phyloP scores from a whole-genome alignment of 768 basidiomycete genomes.

The Suillus subluteus region DNA sequence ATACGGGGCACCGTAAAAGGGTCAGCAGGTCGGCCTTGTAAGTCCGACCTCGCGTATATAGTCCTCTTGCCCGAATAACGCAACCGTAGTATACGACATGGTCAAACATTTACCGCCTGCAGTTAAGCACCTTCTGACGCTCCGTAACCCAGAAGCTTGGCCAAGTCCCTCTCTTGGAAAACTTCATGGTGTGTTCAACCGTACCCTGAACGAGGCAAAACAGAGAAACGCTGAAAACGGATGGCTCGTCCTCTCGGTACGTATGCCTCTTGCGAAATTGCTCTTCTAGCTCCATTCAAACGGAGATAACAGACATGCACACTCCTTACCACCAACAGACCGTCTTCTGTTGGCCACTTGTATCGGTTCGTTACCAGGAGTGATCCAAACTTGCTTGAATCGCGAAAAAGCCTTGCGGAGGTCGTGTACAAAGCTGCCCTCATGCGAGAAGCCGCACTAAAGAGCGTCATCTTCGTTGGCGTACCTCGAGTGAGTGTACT shows the following conservation, averaged over 20 bases:
- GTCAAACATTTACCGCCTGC: conserved; percentile 58
- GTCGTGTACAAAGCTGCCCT: conserved; percentile 76
- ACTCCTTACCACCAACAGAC: conserved; percentile 80
- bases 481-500: conserved; percentile 71
- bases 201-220: conserved; percentile 69
- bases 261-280: conserved; percentile 27
- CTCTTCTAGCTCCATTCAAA: conserved; percentile 31
- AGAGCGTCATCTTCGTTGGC: conserved; percentile 88
- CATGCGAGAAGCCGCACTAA: conserved; percentile 88
- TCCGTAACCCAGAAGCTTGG: conserved; percentile 64
- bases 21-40: conserved; percentile 9
- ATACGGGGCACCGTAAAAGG: not conserved
- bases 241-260: conserved; percentile 80
- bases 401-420: conserved; percentile 50
- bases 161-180: conserved; percentile 57
- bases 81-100: conserved; percentile 19
- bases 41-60: conserved; percentile 7
- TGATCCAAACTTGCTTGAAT: conserved; percentile 40
- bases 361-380: conserved; percentile 76
- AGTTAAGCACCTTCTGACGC: conserved; percentile 73
- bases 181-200: conserved; percentile 58
- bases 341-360: conserved; percentile 76
- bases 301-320: conserved; percentile 71
- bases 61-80: not conserved
- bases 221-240: conserved; percentile 68